phyloP scores from a whole-genome alignment of 1,139 yeast genomes.

The Suhomyces choctaworum region DNA sequence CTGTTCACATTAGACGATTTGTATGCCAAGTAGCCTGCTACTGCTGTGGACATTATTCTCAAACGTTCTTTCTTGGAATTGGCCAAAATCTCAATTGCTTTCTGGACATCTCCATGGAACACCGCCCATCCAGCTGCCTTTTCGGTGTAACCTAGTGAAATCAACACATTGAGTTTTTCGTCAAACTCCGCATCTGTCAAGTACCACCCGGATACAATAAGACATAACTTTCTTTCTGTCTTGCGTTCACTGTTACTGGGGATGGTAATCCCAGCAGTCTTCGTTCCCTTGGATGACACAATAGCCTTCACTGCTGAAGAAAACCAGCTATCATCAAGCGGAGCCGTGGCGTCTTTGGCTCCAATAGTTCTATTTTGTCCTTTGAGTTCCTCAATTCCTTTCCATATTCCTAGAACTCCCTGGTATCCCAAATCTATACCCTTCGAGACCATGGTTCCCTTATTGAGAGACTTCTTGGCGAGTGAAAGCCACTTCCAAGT shows the following conservation, averaged over 20 bases:
- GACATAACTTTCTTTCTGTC: constrained; percentile 71
- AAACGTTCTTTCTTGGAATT: constrained; percentile 61
- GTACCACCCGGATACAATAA: constrained; percentile 92
- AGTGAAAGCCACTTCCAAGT: constrained; percentile 91
- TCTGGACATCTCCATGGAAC: constrained; percentile 82
- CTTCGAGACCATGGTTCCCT: constrained; percentile 68
- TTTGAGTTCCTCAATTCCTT: constrained; percentile 64
- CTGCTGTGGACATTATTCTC: constrained; percentile 85
- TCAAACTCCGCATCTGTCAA: constrained; percentile 77
- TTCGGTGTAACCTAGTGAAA: constrained; percentile 63
- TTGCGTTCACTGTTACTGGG: constrained; percentile 53
- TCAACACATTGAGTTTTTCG: constrained; percentile 58
- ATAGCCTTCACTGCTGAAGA: constrained; percentile 46
- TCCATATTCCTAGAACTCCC: constrained; percentile 91
- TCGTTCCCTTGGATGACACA: constrained; percentile 44
- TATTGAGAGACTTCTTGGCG: constrained; percentile 65
- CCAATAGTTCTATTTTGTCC: constrained; percentile 47
- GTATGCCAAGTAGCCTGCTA: constrained; percentile 88
- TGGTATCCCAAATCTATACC: constrained; percentile 79
- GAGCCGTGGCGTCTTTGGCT: constrained; percentile 26
- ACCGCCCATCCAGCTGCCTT: constrained; percentile 99
- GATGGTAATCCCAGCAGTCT: constrained; percentile 47
- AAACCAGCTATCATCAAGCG: constrained; percentile 45
- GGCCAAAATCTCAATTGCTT: constrained; percentile 73
- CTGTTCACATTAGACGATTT: constrained; percentile 62